Base-by-base conservation (phyloP, 2,329 filamentous ascomycete genomes). In the Aspergillus sp. region DNA sequence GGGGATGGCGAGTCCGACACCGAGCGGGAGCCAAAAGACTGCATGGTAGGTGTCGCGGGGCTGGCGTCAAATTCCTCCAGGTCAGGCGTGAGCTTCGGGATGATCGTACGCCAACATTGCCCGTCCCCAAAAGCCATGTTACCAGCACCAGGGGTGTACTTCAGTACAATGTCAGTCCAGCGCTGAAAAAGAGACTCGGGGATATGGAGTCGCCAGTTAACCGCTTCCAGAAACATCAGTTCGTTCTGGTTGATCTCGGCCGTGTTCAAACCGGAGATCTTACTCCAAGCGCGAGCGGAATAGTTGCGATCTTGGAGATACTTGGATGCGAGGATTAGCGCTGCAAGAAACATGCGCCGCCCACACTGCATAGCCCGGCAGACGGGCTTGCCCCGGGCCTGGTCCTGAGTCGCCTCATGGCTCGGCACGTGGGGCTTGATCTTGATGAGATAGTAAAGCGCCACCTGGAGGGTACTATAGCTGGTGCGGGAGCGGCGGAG, bases 241-340 rank as follows among this genome's bases (percentile, higher is more conserved):
- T 99, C 95, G 75, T 98, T 98, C 72, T 92, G 90, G 78, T 98
- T 98, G 77, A 99, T 98, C 79, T 99, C 95, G 59, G 86, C 82
- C 3, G 92, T 93, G 74, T 91, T 92, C 59, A 99, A 83, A n/a
- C 95, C 95, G 17, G 95, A 98, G 69, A 99, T 99, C 82, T 96
- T 98, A 77, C 94, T 98, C 95, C 95, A 99, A 44, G 95, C 95
- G 58, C 94, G 89, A 52, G 95, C 92, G 13, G 95, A 98, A 78
- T 96, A 99, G 79, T 98, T 99, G 68, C 94, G 89, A 75, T 99
- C 95, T 78, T 99, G 95, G 50, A 99, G 82, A 75, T 98, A 99
- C 81, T 99, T 99, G 38, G 95, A 98, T 2, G 95, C 95, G 59
- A 99, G 83, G 66, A 99, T 98, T 62, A 99, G 83, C 51, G 94